phyloP scores from a whole-genome alignment of 2,329 filamentous ascomycete species.

The Trichophyton schoenleinii region DNA sequence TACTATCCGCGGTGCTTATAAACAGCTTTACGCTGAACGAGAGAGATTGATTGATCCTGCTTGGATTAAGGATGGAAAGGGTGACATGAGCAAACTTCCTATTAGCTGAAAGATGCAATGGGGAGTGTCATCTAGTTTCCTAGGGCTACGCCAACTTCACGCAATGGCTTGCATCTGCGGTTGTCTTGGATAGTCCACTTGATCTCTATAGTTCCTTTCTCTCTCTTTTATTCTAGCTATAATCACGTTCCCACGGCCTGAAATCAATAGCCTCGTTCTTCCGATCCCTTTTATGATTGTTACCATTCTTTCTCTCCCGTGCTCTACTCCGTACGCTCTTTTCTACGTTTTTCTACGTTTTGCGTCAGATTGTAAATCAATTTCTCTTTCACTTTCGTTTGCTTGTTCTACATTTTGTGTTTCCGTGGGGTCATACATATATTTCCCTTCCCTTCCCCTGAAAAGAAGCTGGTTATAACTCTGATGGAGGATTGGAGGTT shows the following conservation, averaged over 20 bases:
- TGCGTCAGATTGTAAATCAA: neutral
- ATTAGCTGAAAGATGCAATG: conserved; percentile 22
- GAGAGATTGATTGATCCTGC: conserved; percentile 62
- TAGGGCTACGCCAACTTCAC: neutral
- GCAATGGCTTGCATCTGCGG: conserved; percentile 2
- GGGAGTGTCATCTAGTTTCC: neutral
- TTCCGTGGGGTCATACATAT: neutral
- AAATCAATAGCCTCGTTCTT: neutral
- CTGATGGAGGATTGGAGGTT: neutral
- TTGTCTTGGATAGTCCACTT: conserved; percentile 1
- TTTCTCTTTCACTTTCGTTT: neutral
- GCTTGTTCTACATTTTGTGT: neutral
- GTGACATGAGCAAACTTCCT: conserved; percentile 59
- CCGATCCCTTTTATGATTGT: neutral
- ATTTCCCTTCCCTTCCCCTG: too few species aligned
- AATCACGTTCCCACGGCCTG: neutral
- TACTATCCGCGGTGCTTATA: conserved; percentile 92
- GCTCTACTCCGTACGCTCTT: neutral
- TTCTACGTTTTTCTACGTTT: neutral
- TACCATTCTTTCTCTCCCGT: neutral
- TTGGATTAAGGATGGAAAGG: conserved; percentile 60
- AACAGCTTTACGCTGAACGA: conserved; percentile 63
- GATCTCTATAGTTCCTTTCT: neutral
- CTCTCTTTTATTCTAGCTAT: neutral
- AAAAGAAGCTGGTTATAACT: neutral